These are phyloP conservation scores for Amanita pseudoporphyria DNA, from an alignment of 768 basidiomycete genomes.

Conservation along the genomic window DNA sequence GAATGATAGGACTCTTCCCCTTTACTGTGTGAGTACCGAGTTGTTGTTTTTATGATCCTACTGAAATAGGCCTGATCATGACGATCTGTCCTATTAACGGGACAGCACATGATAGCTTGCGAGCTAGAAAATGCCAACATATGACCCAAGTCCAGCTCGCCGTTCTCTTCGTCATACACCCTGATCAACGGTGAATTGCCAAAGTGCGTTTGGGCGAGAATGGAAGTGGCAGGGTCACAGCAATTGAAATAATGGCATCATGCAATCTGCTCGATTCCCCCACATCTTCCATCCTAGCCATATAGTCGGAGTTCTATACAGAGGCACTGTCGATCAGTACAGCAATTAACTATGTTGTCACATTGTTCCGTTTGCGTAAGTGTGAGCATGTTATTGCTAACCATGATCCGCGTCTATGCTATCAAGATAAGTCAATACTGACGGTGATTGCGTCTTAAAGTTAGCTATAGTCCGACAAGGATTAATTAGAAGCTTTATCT, in stretches of 20 bases:
- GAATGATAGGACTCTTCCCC: background rate
- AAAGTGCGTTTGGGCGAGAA: too few relatives aligned
- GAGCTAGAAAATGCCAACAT: too few relatives aligned
- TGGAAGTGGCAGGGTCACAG: too few relatives aligned
- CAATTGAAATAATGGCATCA: too few relatives aligned
- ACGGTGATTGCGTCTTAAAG: background rate
- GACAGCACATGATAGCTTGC: too few relatives aligned
- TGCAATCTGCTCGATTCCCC: background rate
- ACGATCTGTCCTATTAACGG: background rate
- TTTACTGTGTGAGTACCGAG: background rate
- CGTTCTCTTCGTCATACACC: too few relatives aligned
- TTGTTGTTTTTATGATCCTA: background rate
- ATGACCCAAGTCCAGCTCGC: too few relatives aligned
- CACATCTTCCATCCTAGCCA: background rate
- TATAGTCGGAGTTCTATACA: background rate
- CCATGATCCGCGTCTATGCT: background rate
- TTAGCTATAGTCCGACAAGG: background rate
- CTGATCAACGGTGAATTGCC: too few relatives aligned
- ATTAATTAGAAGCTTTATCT: background rate
- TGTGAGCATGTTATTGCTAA: background rate
- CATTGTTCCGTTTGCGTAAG: background rate
- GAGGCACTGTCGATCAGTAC: conserved; percentile 1
- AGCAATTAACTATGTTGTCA: background rate
- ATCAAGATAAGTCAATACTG: background rate
- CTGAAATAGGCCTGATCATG: background rate